Conservation (phyloP, 441 rosid species). For the Daphne laureola region DNA sequence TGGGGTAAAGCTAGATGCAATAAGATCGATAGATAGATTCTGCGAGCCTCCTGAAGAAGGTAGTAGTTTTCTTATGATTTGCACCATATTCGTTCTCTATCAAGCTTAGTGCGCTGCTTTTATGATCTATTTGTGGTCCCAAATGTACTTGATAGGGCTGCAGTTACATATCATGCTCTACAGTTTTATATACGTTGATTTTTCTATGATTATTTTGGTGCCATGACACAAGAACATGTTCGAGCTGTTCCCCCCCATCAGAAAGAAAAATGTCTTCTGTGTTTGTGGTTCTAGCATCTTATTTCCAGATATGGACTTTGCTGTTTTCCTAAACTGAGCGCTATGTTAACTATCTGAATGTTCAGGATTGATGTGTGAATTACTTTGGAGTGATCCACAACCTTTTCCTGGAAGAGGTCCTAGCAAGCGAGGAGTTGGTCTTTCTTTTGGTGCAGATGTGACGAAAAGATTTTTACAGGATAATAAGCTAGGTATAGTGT, state of each 20-base stretch:
- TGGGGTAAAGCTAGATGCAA: constrained; percentile 88
- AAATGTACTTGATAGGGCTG: not conserved
- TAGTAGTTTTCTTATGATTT: constrained; percentile 19
- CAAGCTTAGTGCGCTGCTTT: constrained; percentile 1
- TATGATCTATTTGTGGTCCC: too few species aligned
- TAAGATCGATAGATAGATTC: constrained; percentile 76
- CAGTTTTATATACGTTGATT: too few species aligned
- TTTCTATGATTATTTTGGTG: not conserved
- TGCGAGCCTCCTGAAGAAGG: constrained; percentile 99
- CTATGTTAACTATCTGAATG: constrained; percentile 7
- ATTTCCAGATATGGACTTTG: too few species aligned
- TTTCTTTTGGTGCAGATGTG: constrained; percentile 92
- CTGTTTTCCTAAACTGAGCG: too few species aligned
- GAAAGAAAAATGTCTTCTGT: not conserved
- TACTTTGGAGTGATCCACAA: constrained; percentile 99
- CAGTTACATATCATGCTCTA: not conserved
- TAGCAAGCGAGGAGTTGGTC: constrained; percentile 97
- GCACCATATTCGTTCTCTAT: constrained; percentile 3
- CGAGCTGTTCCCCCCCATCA: too few species aligned
- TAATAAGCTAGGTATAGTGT: constrained; percentile 65
- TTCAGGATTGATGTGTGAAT: constrained; percentile 90
- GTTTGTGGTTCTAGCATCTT: not conserved
- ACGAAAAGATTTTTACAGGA: constrained; percentile 79
- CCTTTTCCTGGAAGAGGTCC: constrained; percentile 96
- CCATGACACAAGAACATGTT: too few species aligned